A percentile compares a stretch with the other conserved stretches of the same genome.
Evolutionary conservation across 192 early-diverging fungal genomes (phyloP).

Genomic region (Backusella luteola): DNA sequence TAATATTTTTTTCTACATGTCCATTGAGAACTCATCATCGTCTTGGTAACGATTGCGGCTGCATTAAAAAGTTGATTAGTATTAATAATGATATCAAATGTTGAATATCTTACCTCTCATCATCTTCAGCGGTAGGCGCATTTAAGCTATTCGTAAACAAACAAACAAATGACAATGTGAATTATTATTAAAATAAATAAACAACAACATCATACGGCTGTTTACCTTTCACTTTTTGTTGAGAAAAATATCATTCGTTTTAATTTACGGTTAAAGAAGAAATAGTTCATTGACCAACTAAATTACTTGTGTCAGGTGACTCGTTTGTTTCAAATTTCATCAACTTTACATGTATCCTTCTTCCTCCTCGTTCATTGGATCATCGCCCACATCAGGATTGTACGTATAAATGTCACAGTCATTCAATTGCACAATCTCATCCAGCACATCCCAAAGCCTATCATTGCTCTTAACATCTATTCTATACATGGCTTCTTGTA

Average conservation of each 20-base stretch:
- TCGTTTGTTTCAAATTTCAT: neutral
- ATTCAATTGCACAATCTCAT: conserved; percentile 76
- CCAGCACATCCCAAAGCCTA: conserved; percentile 85
- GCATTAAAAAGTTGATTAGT: neutral
- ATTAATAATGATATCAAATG: neutral
- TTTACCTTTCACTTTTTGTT: conserved; percentile 83
- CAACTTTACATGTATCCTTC: conserved; percentile 65
- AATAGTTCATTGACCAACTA: conserved; percentile 96
- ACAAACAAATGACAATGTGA: neutral
- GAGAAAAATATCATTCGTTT: conserved; percentile 94
- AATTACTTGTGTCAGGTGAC: conserved; percentile 4
- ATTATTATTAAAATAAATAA: neutral
- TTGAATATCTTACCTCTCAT: conserved; percentile 22
- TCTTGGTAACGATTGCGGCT: conserved; percentile 43
- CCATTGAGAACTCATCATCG: conserved; percentile 68
- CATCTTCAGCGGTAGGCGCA: conserved; percentile 54
- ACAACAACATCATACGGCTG: neutral
- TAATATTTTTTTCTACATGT: conserved; percentile 47
- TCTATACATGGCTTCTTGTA: neutral
- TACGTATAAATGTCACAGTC: conserved; percentile 92
- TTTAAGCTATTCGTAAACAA: conserved; percentile 39
- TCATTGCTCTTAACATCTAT: neutral
- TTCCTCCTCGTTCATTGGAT: conserved; percentile 87
- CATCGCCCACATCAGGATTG: conserved; percentile 82
- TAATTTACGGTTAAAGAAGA: conserved; percentile 90